Evolutionary conservation across 1,284 basidiomycete species (phyloP).

Genomic region (Wallemia hederae): DNA sequence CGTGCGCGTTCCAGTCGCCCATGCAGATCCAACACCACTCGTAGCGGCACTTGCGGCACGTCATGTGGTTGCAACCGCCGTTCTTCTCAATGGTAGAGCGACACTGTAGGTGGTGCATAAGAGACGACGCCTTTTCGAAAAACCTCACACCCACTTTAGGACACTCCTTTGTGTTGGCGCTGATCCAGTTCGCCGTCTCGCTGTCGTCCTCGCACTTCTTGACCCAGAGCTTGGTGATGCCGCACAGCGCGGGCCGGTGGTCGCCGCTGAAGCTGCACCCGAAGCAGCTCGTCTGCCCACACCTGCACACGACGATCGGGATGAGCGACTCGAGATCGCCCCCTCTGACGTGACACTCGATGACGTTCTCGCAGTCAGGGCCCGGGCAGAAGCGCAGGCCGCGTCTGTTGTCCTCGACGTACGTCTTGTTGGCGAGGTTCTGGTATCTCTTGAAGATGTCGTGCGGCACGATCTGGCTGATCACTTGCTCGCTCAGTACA

Average conservation of each 20-base stretch:
- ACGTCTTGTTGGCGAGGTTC: conserved; percentile 62
- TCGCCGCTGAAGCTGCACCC: conserved; percentile 59
- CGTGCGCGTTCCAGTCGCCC: conserved; percentile 92
- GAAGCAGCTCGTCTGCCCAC: conserved; percentile 56
- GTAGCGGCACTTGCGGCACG: conserved; percentile 89
- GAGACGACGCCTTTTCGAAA: background rate
- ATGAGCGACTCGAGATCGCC: conserved; percentile 47
- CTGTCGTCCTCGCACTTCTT: conserved; percentile 93
- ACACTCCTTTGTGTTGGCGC: conserved; percentile 97
- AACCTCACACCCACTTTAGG: conserved; percentile 19
- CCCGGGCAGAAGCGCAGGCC: conserved; percentile 74
- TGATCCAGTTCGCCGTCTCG: conserved; percentile 98
- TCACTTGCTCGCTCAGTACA: conserved; percentile 17
- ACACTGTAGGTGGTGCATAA: conserved; percentile 24
- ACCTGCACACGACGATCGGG: conserved; percentile 58
- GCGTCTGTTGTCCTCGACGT: conserved; percentile 48
- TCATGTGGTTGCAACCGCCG: conserved; percentile 99
- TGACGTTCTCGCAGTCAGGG: conserved; percentile 32
- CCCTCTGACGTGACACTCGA: conserved; percentile 56
- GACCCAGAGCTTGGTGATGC: conserved; percentile 69
- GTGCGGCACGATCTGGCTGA: conserved; percentile 4
- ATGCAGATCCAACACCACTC: conserved; percentile 33
- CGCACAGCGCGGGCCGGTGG: conserved; percentile 72
- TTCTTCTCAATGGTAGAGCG: conserved; percentile 98
- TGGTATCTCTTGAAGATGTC: conserved; percentile 33